Base-by-base conservation (phyloP, 2,329 filamentous ascomycete genomes). In the Xylariaceae sp. region DNA sequence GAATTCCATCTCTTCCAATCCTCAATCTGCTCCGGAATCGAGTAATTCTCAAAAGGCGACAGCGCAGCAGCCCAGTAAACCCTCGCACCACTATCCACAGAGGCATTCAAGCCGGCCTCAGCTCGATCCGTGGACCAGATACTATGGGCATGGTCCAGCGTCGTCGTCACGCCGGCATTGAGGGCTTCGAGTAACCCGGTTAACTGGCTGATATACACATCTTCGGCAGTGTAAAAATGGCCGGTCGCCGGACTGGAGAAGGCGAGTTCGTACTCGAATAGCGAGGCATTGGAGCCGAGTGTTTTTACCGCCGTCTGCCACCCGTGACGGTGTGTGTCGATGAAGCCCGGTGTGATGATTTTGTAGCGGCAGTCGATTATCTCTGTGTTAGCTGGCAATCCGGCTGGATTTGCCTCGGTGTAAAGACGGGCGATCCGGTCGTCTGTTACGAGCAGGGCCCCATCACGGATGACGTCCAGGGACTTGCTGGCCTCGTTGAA, bases 261-360 rank as follows among this genome's bases (percentile, higher is more conserved):
- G 7, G 75, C 74, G 39, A 56, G 55, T 44, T 82, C 74, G 67
- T 82, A 84, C 51, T 81, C 74, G 4, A 75, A 69, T 13, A 83
- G 68, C 0, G 74, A 80, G 0, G 77, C 78, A 64, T 85, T 82
- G 6, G 80, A 77, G 1, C 63, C 78, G 1, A 85, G 64, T 0
- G 81, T 83, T 65, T 80, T 82, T 65, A 78, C 77, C 8, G 74
- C 78, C 0, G 82, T 83, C 65, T 84, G 80, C 82, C 82, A 83
- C 0, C 77, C 75, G 61, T 83, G 80, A 1, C 77, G 77, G 63
- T 85, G 82, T 0, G 81, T 84, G 68, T 84, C 79, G 59, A 85
- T 73, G 68, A 85, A 83, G 7, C 82, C 82, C 0, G 81, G 79
- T 0, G 76, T 76, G 55, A 84, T 73, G 59, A 83, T 84, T 65